phyloP scores from a whole-genome alignment of 441 rosid genomes.

The Viola pubescens region DNA sequence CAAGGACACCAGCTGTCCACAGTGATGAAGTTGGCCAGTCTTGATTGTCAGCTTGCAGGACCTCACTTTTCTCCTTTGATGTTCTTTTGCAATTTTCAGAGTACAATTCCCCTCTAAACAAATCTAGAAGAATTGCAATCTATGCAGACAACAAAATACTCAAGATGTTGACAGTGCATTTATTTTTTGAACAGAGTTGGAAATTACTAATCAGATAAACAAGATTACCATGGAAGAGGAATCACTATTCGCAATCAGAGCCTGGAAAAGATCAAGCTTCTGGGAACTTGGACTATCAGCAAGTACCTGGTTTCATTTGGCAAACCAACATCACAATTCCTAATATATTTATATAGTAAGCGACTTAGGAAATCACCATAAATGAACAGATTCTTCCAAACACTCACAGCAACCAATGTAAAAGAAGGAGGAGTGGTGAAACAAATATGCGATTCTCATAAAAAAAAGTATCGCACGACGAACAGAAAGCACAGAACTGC shows the following conservation, averaged over 20 bases:
- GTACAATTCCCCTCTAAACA: constrained; percentile 44
- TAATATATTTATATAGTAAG: not conserved
- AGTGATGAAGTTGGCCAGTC: constrained; percentile 12
- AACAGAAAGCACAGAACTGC: not conserved
- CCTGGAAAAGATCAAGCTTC: constrained; percentile 50
- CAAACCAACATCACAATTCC: not conserved
- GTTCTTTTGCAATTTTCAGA: constrained; percentile 27
- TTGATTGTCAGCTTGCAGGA: constrained; percentile 22
- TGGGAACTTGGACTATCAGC: constrained; percentile 62
- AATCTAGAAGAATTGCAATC: constrained; percentile 84
- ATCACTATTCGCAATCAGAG: constrained; percentile 42
- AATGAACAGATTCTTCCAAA: too few species aligned
- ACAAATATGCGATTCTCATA: not conserved
- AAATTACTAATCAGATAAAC: not conserved
- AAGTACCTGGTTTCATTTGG: constrained; percentile 44
- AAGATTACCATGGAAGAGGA: constrained; percentile 78
- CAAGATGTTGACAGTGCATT: constrained; percentile 7
- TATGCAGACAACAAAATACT: constrained; percentile 23
- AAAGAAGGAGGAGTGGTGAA: not conserved
- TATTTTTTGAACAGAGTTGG: too few species aligned
- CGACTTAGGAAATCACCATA: too few species aligned
- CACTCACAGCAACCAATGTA: not conserved
- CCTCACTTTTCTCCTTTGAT: constrained; percentile 17
- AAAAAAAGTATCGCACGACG: not conserved
- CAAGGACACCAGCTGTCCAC: constrained; percentile 44